Base-by-base conservation (phyloP, 1,284 basidiomycete genomes). In the Apiotrichum siamense region DNA sequence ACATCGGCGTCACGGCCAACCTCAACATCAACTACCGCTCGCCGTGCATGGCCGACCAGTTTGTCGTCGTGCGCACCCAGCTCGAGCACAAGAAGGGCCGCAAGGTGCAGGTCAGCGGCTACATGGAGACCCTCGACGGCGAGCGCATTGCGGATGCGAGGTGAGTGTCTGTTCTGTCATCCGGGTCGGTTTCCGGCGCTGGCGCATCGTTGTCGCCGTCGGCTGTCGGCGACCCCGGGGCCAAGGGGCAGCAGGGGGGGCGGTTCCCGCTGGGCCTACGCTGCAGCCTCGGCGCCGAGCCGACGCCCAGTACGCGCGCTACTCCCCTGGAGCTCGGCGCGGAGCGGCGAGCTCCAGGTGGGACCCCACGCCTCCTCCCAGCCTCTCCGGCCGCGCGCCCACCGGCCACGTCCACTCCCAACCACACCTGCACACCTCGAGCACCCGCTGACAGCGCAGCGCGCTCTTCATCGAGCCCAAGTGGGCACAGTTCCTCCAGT, bases 1-100 rank as follows among this genome's bases (percentile, higher is more conserved):
- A 87, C 66, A 84, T 97, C 42, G 93, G 88, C n/a, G 91, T 97
- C 12, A 97, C 93, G 0, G 93, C 91, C 2, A 85, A 80, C 46
- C 75, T 92, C 40, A 78, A 79, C 17, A 73, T 92, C 49, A 83
- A 83, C 63, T 93, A 89, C 72, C 81, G 79, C 48, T 84, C 87
- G 0, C 89, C 89, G 0, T 88, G 87, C 1, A 81, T 79, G 52
- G 89, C 89, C 1, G 87, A 91, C 71, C 88, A 80, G 85, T 85
- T 68, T 52, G 75, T 74, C 12, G 54, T 73, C 27, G 66, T 73
- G 7, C 54, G 63, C 60, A 84, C 86, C 2, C 76, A 76, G 44
- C 73, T 91, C 1, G 74, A 78, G 2, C 81, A 85, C 58, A 73
- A 77, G 18, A 80, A 84, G 58, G 90, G 89, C 0, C 81, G 91